Evolutionary conservation across 2,329 filamentous ascomycete species (phyloP).

Genomic region (Fusarium fujikuroi): DNA sequence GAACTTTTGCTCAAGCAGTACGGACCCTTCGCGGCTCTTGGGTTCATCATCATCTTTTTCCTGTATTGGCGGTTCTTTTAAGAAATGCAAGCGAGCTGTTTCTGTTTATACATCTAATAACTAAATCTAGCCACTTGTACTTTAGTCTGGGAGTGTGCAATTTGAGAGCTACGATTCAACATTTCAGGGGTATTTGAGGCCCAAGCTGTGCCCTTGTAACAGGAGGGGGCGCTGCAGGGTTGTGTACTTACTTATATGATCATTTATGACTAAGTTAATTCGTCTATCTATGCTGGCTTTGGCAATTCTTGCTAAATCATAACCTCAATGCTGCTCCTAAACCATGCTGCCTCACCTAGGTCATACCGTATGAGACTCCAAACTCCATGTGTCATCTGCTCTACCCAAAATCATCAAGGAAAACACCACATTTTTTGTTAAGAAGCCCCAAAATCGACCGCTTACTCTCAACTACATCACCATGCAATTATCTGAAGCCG

Average conservation of each 20-base stretch:
- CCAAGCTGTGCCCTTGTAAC: not conserved
- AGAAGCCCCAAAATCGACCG: not conserved
- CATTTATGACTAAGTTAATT: slow-evolving; percentile 27
- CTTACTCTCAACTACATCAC: slow-evolving; percentile 55
- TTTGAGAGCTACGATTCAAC: not conserved
- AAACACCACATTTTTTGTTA: not conserved
- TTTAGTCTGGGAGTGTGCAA: not conserved
- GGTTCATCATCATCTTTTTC: slow-evolving; percentile 84
- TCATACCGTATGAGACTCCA: slow-evolving; percentile 31
- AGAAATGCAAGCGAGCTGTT: slow-evolving; percentile 36
- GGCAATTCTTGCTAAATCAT: slow-evolving; percentile 32
- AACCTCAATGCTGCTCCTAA: slow-evolving; percentile 16
- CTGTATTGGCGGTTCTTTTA: slow-evolving; percentile 95
- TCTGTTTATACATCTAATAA: slow-evolving; percentile 26
- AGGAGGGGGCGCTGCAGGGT: not conserved
- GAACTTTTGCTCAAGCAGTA: slow-evolving; percentile 97
- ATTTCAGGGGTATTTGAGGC: not conserved
- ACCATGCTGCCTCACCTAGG: slow-evolving; percentile 12
- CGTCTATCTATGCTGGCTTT: slow-evolving; percentile 20
- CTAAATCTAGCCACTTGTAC: slow-evolving; percentile 5
- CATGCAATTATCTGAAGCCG: slow-evolving; percentile 53
- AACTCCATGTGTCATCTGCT: slow-evolving; percentile 36
- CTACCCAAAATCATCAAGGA: slow-evolving; percentile 22
- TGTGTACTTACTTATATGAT: slow-evolving; percentile 44
- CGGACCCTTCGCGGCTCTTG: slow-evolving; percentile 85